Evolutionary conservation across 192 early-diverging fungal genomes (phyloP).

Genomic region (Coemansia sp.): DNA sequence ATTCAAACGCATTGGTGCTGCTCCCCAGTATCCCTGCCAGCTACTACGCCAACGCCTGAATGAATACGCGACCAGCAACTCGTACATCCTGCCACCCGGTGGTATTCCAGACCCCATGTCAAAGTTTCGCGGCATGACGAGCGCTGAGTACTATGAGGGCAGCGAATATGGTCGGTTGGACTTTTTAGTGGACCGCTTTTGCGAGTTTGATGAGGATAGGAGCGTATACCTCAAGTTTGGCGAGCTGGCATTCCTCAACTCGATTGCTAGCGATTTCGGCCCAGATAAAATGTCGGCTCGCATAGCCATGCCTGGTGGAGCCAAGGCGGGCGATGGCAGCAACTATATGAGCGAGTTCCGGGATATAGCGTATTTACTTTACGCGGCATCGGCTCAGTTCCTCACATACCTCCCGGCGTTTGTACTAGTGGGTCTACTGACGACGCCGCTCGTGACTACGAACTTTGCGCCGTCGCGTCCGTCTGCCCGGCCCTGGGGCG

Average conservation of each 20-base stretch:
- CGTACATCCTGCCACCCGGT: conserved; percentile 12
- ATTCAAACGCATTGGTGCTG: conserved; percentile 26
- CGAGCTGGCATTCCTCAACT: conserved; percentile 37
- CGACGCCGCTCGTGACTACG: conserved; percentile 31
- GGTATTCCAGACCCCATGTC: conserved; percentile 12
- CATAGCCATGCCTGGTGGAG: conserved; percentile 10
- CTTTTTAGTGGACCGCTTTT: conserved; percentile 50
- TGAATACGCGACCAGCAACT: conserved; percentile 6
- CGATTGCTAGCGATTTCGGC: conserved; percentile 48
- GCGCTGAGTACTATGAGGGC: conserved; percentile 20
- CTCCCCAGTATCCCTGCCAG: conserved; percentile 18
- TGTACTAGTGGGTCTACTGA: conserved; percentile 23
- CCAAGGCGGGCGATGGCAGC: neutral
- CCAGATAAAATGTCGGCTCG: conserved; percentile 19
- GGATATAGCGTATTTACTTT: conserved; percentile 30
- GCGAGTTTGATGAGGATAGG: conserved; percentile 34
- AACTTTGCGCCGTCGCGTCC: conserved; percentile 42
- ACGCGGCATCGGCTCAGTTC: conserved; percentile 13
- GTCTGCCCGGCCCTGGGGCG: conserved; percentile 35
- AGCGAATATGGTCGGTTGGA: conserved; percentile 44
- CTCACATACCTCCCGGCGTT: conserved; percentile 45
- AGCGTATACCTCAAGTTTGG: conserved; percentile 44
- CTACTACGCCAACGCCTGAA: conserved; percentile 23
- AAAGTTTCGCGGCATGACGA: conserved; percentile 15
- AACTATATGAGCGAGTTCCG: conserved; percentile 15